Percentiles rank a stretch among this genome's conserved stretches.
These are phyloP conservation scores for Heracleum sosnowskyi DNA, from an alignment of 129 eudicot species.

Conservation along the genomic window DNA sequence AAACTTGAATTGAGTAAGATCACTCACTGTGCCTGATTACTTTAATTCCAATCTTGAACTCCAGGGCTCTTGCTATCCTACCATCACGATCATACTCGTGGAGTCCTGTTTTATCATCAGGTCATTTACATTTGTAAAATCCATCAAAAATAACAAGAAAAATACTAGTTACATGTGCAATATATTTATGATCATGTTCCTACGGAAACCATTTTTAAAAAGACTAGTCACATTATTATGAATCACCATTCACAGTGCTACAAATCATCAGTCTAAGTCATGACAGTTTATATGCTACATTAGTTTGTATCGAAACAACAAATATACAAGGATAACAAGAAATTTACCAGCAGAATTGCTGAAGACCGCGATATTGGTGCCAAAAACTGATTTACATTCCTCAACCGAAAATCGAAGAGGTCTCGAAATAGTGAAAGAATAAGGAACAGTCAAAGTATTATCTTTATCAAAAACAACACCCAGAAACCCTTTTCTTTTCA, in stretches of 20 bases:
- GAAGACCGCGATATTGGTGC: slow-evolving; percentile 73
- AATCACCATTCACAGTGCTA: not conserved
- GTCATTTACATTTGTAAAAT: not conserved
- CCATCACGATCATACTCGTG: slow-evolving; percentile 80
- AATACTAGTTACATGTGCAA: not conserved
- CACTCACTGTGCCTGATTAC: slow-evolving; percentile 84
- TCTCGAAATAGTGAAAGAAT: slow-evolving; percentile 57
- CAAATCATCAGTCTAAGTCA: not conserved
- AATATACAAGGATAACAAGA: not conserved
- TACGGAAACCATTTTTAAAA: not conserved
- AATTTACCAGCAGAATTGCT: slow-evolving; percentile 87
- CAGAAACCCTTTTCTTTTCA: slow-evolving; percentile 60
- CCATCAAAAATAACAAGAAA: slow-evolving; percentile 2
- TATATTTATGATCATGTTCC: not conserved
- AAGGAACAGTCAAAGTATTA: slow-evolving; percentile 85
- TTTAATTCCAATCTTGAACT: slow-evolving; percentile 66
- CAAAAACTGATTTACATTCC: slow-evolving; percentile 76
- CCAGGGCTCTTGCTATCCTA: slow-evolving; percentile 71
- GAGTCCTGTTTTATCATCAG: slow-evolving; percentile 37
- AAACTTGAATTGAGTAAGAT: not conserved
- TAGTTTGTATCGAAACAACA: not conserved
- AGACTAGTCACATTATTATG: not conserved
- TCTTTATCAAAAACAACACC: slow-evolving; percentile 94
- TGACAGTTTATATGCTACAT: not conserved
- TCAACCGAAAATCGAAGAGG: slow-evolving; percentile 53